Evolutionary conservation across 495 filamentous ascomycete genomes (phyloP), one percentile per base, ranked within the genome.

Genomic region (Penicillium ucsense): DNA sequence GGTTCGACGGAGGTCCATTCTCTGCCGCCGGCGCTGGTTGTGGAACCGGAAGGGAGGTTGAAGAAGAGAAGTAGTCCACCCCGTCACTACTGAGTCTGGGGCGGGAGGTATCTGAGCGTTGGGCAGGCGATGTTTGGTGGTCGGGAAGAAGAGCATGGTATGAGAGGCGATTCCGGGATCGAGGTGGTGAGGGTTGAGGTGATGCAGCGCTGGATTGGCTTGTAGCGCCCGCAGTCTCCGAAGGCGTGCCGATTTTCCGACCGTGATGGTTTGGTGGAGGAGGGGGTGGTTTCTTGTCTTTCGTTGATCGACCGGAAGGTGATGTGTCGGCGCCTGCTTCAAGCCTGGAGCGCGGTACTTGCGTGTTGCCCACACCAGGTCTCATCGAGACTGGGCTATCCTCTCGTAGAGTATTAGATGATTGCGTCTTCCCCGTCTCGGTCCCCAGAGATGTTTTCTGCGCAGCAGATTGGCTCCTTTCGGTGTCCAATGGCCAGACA

Each of bases 201-300:
- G 61, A 39, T 8, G 68, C 56, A 38, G 60, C 37, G 59, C 51
- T 9, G 55, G 38, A 20, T 54, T 47, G 45, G 48, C 48, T 56
- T 41, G 31, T 9, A 11, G 11, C 7, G n/a, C 59, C 49, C n/a
- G 59, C 40, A 20, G 52, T 46, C 41, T 49, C 47, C 42, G 55
- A 55, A 44, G 32, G 2, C 3, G 55, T 32, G 51, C 68, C 78
- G 38, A 87, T 84, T n/a, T 79, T 64, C 58, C 81, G 84, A 5
- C 84, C 84, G 64, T 85, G 83, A 46, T 82, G 76, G 36, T 74
- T 82, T 54, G 67, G 81, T 2, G 83, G 82, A 28, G 78, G 75
- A 10, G 79, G 78, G 7, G 79, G 75, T 10, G 73, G 71, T 48
- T 70, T 70, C 53, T 70, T 72, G 35, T 65, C 50, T 58, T 58